Base-by-base conservation (phyloP, 225 moss, liverwort and hornwort genomes). In the Physcomitrium patens region DNA sequence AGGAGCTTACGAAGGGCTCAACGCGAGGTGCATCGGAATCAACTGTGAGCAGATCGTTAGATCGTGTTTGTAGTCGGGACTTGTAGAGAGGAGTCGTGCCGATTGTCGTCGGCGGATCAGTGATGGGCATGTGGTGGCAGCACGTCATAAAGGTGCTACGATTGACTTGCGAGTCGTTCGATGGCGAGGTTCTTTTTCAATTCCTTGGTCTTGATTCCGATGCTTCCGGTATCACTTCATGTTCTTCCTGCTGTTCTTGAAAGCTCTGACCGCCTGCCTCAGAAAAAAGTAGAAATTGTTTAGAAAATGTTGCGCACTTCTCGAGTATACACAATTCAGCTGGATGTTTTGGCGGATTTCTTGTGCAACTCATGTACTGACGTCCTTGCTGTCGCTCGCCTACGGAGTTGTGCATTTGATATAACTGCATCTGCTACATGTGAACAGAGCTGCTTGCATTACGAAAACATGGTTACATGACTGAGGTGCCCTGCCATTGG, bases 201-300 rank as follows among this genome's bases (percentile, higher is more conserved):
- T 37, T 7, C 7, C 7, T 3, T 26, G 10, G 26, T 43, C 48
- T 17, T 17, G 12, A 14, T 50, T 50, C 17, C 5, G 15, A 13
- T 17, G 61, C 31, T 37, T 37, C 24, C 31, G 61, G 41, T n/a
- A 10, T 16, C 17, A 71, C 54, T 71, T 71, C 27, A 45, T 45
- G 54, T 27, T 45, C 26, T 27, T 45, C 60, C 48, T 47, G 47
- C 27, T 60, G 27, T 28, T 45, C 26, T 48, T 26, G 27, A 46
- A 71, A 37, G 71, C 24, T 72, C 68, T 1, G 67, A 65, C n/a
- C 71, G 77, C 4, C 77, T 60, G 17, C 66, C 31, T 2, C 31
- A 37, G 31, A 37, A 4, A 37, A 37, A 37, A 37, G 31, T 37
- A 37, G 31, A 37, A 1, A 7, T 37, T 37, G 31, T 7, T 37